Percentiles rank a stretch among this genome's conserved stretches.
Evolutionary conservation across 176 grass and related monocot genomes (phyloP).

Genomic region (Musa itinerans): DNA sequence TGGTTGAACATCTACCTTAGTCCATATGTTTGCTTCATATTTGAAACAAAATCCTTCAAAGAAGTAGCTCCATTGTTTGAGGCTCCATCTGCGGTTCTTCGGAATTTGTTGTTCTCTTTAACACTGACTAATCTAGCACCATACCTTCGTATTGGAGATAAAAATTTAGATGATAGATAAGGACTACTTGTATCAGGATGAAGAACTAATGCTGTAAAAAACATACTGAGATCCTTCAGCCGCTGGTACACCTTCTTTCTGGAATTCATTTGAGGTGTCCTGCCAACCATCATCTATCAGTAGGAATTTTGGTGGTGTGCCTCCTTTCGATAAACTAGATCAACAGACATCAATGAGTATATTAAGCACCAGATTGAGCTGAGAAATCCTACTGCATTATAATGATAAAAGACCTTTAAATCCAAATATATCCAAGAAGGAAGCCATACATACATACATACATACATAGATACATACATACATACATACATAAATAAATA

Average conservation of each 20-base stretch:
- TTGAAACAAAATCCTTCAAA: conserved; percentile 18
- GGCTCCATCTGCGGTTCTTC: neutral
- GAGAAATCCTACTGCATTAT: neutral
- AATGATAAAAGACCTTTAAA: neutral
- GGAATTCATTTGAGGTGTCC: conserved; percentile 21
- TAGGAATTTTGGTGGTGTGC: conserved; percentile 20
- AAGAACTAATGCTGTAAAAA: neutral
- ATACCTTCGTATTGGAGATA: conserved; percentile 8
- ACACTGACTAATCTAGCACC: conserved; percentile 26
- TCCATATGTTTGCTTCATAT: conserved; percentile 18
- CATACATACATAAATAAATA: too few relatives aligned
- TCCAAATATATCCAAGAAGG: too few relatives aligned
- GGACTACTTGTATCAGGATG: neutral
- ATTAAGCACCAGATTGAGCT: neutral
- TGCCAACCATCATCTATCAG: conserved; percentile 32
- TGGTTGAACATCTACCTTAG: neutral
- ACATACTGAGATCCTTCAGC: conserved; percentile 29
- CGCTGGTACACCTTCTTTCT: conserved; percentile 22
- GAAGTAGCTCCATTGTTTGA: neutral
- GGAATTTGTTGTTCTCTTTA: conserved; percentile 27
- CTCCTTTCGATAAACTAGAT: conserved; percentile 19
- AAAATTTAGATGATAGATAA: neutral
- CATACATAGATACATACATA: too few relatives aligned
- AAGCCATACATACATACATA: too few relatives aligned
- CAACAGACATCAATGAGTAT: neutral